Evolutionary conservation across 192 early-diverging fungal species (phyloP).

Genomic region (Backusella macrospora): DNA sequence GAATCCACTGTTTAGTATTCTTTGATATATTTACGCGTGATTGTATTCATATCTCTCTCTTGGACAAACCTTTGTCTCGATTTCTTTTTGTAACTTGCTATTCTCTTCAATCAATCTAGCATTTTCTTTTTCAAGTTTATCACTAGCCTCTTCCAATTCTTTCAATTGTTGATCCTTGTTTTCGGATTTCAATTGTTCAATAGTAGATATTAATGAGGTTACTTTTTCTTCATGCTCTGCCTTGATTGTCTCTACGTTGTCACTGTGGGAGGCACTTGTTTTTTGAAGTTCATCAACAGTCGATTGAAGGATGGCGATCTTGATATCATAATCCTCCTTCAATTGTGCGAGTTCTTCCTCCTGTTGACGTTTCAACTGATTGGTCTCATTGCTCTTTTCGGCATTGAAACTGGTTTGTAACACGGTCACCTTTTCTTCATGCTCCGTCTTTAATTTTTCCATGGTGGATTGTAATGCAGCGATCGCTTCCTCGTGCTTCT

Average conservation of each 20-base stretch:
- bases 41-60: neutral
- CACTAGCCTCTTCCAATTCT: constrained; percentile 1
- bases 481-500: constrained; percentile 18
- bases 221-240: neutral
- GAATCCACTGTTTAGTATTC: no score
- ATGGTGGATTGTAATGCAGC: constrained; percentile 7
- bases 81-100: constrained; percentile 14
- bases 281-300: neutral
- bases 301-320: neutral
- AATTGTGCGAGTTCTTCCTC: neutral
- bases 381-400: neutral
- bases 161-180: neutral
- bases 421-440: constrained; percentile 4
- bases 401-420: neutral
- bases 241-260: neutral
- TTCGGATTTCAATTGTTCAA: neutral
- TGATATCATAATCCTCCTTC: neutral
- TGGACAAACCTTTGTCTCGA: neutral
- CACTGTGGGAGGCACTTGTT: neutral
- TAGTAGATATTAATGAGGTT: neutral
- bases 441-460: constrained; percentile 14
- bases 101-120: constrained; percentile 3
- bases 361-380: neutral
- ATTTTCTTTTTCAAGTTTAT: constrained; percentile 1
- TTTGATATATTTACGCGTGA: neutral